These are phyloP conservation scores for Pseudozyma hubeiensis DNA, from an alignment of 1,284 basidiomycete species.

Conservation along the genomic window DNA sequence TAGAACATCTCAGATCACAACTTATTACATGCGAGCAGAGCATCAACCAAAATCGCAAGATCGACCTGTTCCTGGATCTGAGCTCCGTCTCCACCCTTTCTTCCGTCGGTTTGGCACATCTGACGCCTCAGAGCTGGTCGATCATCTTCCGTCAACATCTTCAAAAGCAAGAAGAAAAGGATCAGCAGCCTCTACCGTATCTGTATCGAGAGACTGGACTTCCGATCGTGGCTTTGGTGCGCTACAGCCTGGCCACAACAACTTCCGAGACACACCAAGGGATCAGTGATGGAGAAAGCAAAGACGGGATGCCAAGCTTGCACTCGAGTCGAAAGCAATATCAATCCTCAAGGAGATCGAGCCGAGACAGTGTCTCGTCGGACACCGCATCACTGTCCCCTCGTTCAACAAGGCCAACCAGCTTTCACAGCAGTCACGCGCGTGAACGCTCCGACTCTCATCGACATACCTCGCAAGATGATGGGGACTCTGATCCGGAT, in stretches of 20 bases:
- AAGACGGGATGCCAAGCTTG: background rate
- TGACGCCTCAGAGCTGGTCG: slow-evolving; percentile 26
- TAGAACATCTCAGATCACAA: background rate
- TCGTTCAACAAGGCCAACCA: slow-evolving; percentile 13
- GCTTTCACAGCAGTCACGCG: slow-evolving; percentile 18
- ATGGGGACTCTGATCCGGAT: slow-evolving; percentile 10
- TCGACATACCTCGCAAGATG: background rate
- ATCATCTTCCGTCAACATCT: slow-evolving; percentile 7
- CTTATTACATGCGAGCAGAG: background rate
- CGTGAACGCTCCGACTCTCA: background rate
- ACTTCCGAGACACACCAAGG: background rate
- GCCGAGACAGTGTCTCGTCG: slow-evolving; percentile 20
- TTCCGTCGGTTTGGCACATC: slow-evolving; percentile 1
- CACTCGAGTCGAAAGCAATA: background rate
- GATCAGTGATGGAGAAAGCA: too few species aligned
- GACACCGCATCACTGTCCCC: slow-evolving; percentile 11
- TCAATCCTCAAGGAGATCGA: slow-evolving; percentile 13
- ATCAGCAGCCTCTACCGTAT: slow-evolving; percentile 2
- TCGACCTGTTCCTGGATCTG: slow-evolving; percentile 23
- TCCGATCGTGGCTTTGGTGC: slow-evolving; percentile 21
- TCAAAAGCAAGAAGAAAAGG: background rate
- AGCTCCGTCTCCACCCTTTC: slow-evolving; percentile 17
- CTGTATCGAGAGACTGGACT: slow-evolving; percentile 25
- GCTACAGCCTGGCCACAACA: slow-evolving; percentile 4
- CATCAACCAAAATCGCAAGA: background rate